Percentiles rank a stretch among this genome's conserved stretches.
These are phyloP conservation scores for Barnettozyma populi DNA, from an alignment of 805 yeast genomes.

Conservation along the genomic window DNA sequence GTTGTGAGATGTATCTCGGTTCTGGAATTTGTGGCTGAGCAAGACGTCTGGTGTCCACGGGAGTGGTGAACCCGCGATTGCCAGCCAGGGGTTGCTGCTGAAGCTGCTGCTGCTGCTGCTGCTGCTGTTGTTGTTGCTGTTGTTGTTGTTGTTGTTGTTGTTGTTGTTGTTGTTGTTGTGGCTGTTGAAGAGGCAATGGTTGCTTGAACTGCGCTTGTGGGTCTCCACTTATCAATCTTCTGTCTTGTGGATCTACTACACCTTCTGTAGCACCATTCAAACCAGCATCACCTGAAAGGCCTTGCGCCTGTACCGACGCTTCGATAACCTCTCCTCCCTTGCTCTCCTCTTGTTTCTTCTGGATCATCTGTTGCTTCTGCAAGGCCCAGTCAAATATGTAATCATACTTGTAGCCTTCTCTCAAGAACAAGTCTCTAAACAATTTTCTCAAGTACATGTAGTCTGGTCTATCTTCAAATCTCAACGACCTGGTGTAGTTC, in stretches of 20 bases:
- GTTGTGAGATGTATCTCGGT: conserved; percentile 6
- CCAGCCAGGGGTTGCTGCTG: background rate
- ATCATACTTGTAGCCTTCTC: conserved; percentile 88
- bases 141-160: conserved; percentile 5
- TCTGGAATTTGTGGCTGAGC: background rate
- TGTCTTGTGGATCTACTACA: background rate
- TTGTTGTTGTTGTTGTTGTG: conserved; percentile 3
- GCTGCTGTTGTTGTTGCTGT: background rate
- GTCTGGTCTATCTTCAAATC: conserved; percentile 96
- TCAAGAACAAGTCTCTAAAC: conserved; percentile 81
- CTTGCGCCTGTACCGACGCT: background rate
- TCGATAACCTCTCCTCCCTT: conserved; percentile 1
- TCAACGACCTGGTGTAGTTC: conserved; percentile 80
- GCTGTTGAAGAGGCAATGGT: background rate
- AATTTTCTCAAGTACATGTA: conserved; percentile 82
- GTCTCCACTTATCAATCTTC: background rate
- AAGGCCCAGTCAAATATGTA: conserved; percentile 97
- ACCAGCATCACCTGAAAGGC: background rate
- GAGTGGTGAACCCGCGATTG: background rate
- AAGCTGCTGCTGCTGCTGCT: background rate
- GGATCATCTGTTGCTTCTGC: conserved; percentile 61
- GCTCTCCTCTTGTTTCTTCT: conserved; percentile 9
- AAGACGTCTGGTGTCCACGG: background rate
- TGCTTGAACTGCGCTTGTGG: conserved; percentile 1
- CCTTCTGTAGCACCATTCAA: background rate